phyloP scores from a whole-genome alignment of 345 rosid species.

The Psidium guajava region DNA sequence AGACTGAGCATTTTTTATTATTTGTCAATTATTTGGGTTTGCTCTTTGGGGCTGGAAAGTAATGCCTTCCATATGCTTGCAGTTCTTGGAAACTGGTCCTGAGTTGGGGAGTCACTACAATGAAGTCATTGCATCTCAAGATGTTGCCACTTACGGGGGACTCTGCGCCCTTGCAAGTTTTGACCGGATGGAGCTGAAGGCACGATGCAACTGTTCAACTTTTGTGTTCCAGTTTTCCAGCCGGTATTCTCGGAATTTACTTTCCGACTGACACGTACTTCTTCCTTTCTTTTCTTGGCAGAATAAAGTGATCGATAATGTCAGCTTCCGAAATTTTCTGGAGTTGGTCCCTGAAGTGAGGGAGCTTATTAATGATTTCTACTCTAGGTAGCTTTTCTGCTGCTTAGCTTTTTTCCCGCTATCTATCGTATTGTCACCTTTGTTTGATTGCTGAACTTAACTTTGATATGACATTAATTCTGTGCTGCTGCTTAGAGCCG shows the following conservation, averaged over 20 bases:
- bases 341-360: constrained; percentile 98
- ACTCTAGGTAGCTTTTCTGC: constrained; percentile 56
- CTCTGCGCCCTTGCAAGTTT: constrained; percentile 98
- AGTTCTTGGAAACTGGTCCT: constrained; percentile 93
- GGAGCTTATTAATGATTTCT: constrained; percentile 92
- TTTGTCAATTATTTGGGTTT: not conserved
- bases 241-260: not conserved
- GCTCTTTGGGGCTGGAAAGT: not conserved
- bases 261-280: constrained; percentile 6
- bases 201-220: constrained; percentile 7
- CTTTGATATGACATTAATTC: not conserved
- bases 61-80: constrained; percentile 9
- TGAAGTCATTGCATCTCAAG: constrained; percentile 97
- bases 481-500: not conserved
- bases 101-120: constrained; percentile 77
- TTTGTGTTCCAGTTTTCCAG: not conserved
- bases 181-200: constrained; percentile 93
- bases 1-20: not conserved
- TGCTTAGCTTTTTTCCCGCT: not conserved
- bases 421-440: not conserved
- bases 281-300: constrained; percentile 28
- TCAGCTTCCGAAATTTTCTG: constrained; percentile 85
- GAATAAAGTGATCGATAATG: constrained; percentile 90
- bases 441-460: not conserved
- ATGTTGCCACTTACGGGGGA: constrained; percentile 96